Conservation (phyloP, 1,284 basidiomycete genomes). For the Rhodotorula sp. region DNA sequence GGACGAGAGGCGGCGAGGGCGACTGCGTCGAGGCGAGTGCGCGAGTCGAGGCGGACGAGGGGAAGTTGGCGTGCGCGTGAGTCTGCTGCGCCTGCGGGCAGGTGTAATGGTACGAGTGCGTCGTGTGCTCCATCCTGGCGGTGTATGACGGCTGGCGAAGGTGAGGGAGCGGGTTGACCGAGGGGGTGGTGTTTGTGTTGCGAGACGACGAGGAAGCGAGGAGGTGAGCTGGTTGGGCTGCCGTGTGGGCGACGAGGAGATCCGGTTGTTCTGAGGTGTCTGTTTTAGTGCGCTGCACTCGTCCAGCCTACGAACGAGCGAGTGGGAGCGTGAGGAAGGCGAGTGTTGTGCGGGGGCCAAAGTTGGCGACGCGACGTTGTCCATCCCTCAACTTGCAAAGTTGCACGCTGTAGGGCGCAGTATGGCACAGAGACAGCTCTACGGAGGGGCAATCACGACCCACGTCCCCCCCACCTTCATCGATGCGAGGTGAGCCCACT, state of each 20-base stretch:
- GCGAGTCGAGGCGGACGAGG: not conserved
- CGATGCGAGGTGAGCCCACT: slow-evolving; percentile 75
- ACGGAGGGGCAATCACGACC: slow-evolving; percentile 73
- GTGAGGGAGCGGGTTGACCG: not conserved
- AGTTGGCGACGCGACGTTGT: not conserved
- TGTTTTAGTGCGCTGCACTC: too few species aligned
- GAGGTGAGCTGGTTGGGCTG: not conserved
- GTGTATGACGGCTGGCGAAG: not conserved
- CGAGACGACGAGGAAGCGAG: not conserved
- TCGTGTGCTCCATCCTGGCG: not conserved
- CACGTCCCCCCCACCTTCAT: slow-evolving; percentile 62
- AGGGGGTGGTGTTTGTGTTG: slow-evolving; percentile 14
- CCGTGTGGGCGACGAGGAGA: slow-evolving; percentile 11
- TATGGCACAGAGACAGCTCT: slow-evolving; percentile 45
- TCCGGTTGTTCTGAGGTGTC: not conserved
- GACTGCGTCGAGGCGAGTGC: not conserved
- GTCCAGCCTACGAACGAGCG: not conserved
- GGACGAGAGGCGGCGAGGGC: too few species aligned
- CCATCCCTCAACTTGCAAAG: not conserved
- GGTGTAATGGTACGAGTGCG: not conserved
- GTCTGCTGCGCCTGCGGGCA: too few species aligned
- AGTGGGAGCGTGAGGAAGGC: not conserved
- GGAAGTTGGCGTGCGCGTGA: not conserved
- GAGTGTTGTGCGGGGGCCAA: not conserved
- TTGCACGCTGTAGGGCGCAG: not conserved